Percentiles rank a stretch among this genome's conserved stretches.
phyloP scores from a whole-genome alignment of 331 rosid genomes.

The Pyracantha coccinea region DNA sequence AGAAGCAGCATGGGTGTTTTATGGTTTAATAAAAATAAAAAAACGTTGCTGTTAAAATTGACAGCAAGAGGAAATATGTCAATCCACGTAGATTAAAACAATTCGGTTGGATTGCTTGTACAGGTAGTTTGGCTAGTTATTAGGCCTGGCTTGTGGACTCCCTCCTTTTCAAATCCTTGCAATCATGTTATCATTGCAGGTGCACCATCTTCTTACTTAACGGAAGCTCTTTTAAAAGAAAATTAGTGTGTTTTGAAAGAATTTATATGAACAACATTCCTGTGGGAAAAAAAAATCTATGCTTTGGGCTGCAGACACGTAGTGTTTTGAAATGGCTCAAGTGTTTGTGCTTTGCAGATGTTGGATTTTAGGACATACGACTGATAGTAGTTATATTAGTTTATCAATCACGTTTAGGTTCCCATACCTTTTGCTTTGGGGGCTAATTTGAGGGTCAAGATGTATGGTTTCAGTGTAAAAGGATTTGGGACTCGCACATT shows the following conservation, averaged over 20 bases:
- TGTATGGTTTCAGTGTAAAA: not conserved
- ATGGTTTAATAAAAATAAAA: too few relatives aligned
- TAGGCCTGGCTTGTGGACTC: not conserved
- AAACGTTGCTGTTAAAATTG: too few relatives aligned
- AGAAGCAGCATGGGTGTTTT: too few relatives aligned
- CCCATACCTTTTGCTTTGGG: not conserved
- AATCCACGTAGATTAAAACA: too few relatives aligned
- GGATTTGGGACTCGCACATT: not conserved
- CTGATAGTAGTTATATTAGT: not conserved
- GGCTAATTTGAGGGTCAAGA: not conserved
- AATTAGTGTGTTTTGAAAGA: not conserved
- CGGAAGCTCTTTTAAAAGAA: not conserved
- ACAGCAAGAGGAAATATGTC: too few relatives aligned
- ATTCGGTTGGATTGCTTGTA: not conserved
- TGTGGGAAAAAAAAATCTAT: not conserved
- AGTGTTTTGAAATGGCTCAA: not conserved
- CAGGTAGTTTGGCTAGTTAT: not conserved
- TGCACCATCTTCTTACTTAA: not conserved
- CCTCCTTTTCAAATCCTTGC: not conserved
- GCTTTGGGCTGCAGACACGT: not conserved
- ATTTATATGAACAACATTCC: not conserved
- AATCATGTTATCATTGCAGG: not conserved
- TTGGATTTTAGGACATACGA: not conserved
- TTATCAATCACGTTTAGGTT: not conserved
- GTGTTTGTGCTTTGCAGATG: not conserved